Evolutionary conservation across 1,139 yeast genomes (phyloP).

Genomic region (Barnettozyma hawaiiensis): DNA sequence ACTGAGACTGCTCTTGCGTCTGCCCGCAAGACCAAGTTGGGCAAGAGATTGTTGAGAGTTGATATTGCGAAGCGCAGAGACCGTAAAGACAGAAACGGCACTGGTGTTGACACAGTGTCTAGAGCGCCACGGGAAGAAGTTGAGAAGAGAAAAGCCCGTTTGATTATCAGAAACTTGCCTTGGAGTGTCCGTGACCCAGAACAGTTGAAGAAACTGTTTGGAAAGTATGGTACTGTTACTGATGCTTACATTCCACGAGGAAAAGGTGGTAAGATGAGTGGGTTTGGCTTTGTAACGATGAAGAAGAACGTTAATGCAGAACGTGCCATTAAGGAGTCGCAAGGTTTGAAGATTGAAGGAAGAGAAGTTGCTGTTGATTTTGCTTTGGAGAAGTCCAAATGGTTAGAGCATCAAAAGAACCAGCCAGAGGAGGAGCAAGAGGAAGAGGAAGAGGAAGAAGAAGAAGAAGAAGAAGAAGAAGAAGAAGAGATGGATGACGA

Average conservation of each 20-base stretch:
- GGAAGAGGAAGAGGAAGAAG: constrained; percentile 34
- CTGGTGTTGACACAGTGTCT: constrained; percentile 15
- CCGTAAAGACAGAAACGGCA: constrained; percentile 40
- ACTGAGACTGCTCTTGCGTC: constrained; percentile 68
- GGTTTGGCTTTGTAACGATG: constrained; percentile 95
- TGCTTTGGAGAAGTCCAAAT: constrained; percentile 82
- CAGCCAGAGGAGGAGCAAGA: constrained; percentile 36
- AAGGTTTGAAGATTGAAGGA: constrained; percentile 77
- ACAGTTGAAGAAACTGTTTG: constrained; percentile 62
- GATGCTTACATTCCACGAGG: constrained; percentile 90
- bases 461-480: constrained; percentile 33
- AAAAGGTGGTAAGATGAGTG: constrained; percentile 84
- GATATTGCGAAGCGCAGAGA: constrained; percentile 93
- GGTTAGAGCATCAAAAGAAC: constrained; percentile 51
- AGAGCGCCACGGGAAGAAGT: constrained; percentile 26
- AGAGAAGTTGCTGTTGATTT: constrained; percentile 92
- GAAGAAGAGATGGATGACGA: constrained; percentile 29
- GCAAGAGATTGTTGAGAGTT: constrained; percentile 62
- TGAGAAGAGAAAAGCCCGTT: constrained; percentile 69
- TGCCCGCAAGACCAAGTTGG: constrained; percentile 60
- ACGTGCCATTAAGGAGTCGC: constrained; percentile 68
- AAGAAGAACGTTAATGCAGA: constrained; percentile 73
- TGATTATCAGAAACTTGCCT: constrained; percentile 87
- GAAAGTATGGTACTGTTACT: constrained; percentile 77
- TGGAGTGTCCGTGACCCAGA: constrained; percentile 88